These are phyloP conservation scores for Aphanomyces cochlioides DNA, from an alignment of 352 stramenopile species.

Conservation along the genomic window DNA sequence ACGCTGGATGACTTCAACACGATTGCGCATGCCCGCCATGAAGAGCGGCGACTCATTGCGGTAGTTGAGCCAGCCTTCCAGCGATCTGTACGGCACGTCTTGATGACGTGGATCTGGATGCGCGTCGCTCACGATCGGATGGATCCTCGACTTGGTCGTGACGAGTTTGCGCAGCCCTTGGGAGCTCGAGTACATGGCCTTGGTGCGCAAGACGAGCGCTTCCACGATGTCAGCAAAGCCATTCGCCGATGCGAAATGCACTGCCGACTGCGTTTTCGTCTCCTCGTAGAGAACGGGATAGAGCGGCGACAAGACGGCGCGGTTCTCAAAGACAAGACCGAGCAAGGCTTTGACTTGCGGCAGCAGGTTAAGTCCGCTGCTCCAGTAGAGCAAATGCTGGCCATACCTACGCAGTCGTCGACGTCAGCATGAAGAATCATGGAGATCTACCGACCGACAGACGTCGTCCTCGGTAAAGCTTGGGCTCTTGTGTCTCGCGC, in stretches of 20 bases:
- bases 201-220: not conserved
- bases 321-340: conserved; percentile 36
- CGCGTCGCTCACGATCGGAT: not conserved
- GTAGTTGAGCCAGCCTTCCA: conserved; percentile 61
- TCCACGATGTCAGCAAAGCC: conserved; percentile 13
- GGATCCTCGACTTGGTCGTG: not conserved
- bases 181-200: not conserved
- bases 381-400: conserved; percentile 76
- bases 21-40: conserved; percentile 53
- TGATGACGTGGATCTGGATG: not conserved
- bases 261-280: conserved; percentile 12
- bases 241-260: conserved; percentile 22
- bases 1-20: conserved; percentile 40
- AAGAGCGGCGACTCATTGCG: conserved; percentile 65
- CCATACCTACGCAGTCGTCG: conserved; percentile 44
- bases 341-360: conserved; percentile 51
- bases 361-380: conserved; percentile 60
- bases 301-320: conserved; percentile 10
- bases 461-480: not conserved
- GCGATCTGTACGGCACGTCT: not conserved
- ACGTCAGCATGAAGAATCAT: not conserved
- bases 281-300: conserved; percentile 10
- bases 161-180: not conserved
- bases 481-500: not conserved
- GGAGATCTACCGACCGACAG: conserved; percentile 8